These are phyloP conservation scores for Pseudonitzschia multiseries DNA, from an alignment of 108 stramenopile species.

Conservation along the genomic window DNA sequence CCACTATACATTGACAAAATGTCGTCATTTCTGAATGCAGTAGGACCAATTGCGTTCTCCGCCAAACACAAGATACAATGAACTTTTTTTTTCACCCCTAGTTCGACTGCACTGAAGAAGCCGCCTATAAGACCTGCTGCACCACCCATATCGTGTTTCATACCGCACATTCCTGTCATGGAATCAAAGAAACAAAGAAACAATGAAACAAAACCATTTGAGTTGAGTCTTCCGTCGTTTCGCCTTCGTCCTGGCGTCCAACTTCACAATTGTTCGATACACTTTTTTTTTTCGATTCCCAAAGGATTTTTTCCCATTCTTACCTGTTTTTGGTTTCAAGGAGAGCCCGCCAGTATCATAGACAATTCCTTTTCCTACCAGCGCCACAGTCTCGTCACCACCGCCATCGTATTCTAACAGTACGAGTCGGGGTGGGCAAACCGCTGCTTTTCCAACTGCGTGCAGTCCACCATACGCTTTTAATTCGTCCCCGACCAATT, in stretches of 20 bases:
- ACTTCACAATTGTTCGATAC: background rate
- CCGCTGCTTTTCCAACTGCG: slow-evolving; percentile 86
- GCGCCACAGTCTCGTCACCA: slow-evolving; percentile 46
- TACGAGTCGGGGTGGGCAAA: slow-evolving; percentile 77
- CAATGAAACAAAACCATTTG: background rate
- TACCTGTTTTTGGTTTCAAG: slow-evolving; percentile 45
- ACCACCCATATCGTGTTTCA: slow-evolving; percentile 83
- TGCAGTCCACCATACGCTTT: slow-evolving; percentile 59
- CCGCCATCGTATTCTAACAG: slow-evolving; percentile 57
- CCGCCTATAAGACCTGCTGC: slow-evolving; percentile 78
- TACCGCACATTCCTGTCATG: slow-evolving; percentile 47
- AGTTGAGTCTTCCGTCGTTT: background rate
- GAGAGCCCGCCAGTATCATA: slow-evolving; percentile 89
- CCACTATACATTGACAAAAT: slow-evolving; percentile 52
- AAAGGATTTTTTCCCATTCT: background rate
- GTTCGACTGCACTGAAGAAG: slow-evolving; percentile 64
- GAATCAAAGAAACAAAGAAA: slow-evolving; percentile 7
- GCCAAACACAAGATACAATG: slow-evolving; percentile 70
- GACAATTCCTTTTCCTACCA: slow-evolving; percentile 90
- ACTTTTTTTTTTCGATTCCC: background rate
- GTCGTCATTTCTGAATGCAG: slow-evolving; percentile 84
- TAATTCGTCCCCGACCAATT: slow-evolving; percentile 57
- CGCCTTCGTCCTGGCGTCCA: too few relatives aligned
- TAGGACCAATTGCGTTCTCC: slow-evolving; percentile 82
- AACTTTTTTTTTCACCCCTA: slow-evolving; percentile 32